These are phyloP conservation scores for Ascoidea asiatica DNA, from an alignment of 805 yeast genomes.

Conservation along the genomic window DNA sequence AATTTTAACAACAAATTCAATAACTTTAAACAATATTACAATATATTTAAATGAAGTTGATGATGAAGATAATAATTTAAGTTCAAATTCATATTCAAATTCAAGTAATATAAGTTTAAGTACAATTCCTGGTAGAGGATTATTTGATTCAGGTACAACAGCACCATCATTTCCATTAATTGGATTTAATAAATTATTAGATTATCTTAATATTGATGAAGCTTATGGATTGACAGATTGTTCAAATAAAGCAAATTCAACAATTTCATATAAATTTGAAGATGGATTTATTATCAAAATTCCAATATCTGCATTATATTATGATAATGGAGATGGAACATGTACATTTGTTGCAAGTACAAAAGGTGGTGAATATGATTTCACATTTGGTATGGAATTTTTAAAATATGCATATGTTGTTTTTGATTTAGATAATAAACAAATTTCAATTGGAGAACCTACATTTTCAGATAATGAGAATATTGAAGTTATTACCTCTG, in stretches of 20 bases:
- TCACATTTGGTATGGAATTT: constrained; percentile 43
- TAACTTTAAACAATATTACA: constrained; percentile 18
- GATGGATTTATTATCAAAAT: constrained; percentile 17
- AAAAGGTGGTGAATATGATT: constrained; percentile 21
- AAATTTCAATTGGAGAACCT: constrained; percentile 34
- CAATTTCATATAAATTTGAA: constrained; percentile 39
- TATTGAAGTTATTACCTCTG: constrained; percentile 28
- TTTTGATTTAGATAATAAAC: constrained; percentile 33
- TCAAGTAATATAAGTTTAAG: constrained; percentile 11
- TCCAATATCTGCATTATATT: constrained; percentile 6
- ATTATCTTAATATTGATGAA: constrained; percentile 10
- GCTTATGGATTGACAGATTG: constrained; percentile 12
- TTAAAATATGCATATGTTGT: constrained; percentile 39
- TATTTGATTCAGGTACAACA: constrained; percentile 31
- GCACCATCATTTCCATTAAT: constrained; percentile 28
- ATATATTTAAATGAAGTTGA: constrained; percentile 7
- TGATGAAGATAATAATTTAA: too few relatives aligned
- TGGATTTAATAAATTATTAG: constrained; percentile 10
- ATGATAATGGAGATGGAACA: constrained; percentile 15
- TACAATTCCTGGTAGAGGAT: constrained; percentile 21
- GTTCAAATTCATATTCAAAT: too few relatives aligned
- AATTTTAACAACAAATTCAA: constrained; percentile 11
- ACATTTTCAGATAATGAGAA: constrained; percentile 17
- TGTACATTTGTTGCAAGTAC: constrained; percentile 33
- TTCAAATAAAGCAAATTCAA: constrained; percentile 21